Conservation (phyloP, 2,329 filamentous ascomycete species). For the Sphaceloma murrayae region DNA sequence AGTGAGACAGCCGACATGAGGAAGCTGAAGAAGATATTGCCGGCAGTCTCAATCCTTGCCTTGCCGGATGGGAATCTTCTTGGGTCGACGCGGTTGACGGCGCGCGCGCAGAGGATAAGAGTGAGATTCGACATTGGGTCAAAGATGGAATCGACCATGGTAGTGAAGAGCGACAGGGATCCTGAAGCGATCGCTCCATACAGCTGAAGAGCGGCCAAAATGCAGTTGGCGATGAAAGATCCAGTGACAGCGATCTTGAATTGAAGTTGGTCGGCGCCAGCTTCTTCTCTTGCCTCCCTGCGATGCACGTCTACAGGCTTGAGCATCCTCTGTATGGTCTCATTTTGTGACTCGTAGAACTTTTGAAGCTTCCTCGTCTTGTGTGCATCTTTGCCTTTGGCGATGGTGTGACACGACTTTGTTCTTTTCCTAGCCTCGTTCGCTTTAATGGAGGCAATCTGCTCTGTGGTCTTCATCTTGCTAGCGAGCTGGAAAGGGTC, state of each 20-base stretch:
- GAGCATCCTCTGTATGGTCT: constrained; percentile 81
- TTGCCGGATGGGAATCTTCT: constrained; percentile 85
- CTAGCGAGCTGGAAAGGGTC: constrained; percentile 76
- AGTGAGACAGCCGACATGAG: constrained; percentile 88
- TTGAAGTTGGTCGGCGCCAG: constrained; percentile 70
- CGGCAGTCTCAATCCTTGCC: constrained; percentile 85
- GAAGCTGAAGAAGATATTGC: constrained; percentile 94
- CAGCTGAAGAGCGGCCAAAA: constrained; percentile 70
- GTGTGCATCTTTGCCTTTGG: constrained; percentile 34
- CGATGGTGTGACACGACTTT: constrained; percentile 29
- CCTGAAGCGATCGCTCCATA: constrained; percentile 80
- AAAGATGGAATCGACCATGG: constrained; percentile 91
- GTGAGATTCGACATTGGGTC: constrained; percentile 85
- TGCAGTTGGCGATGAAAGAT: constrained; percentile 67
- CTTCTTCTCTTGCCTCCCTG: constrained; percentile 68
- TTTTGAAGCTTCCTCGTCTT: constrained; percentile 53
- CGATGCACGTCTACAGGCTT: constrained; percentile 90
- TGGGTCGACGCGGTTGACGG: constrained; percentile 77
- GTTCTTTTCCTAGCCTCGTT: constrained; percentile 71
- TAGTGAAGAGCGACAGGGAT: constrained; percentile 93
- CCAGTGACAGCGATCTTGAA: constrained; percentile 59
- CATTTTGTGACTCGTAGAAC: constrained; percentile 88
- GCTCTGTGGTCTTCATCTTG: constrained; percentile 64
- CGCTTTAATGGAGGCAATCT: constrained; percentile 66
- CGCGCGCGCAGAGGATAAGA: constrained; percentile 76